phyloP scores from a whole-genome alignment of 176 grass and related monocot genomes.

The Bothriochloa decipiens region DNA sequence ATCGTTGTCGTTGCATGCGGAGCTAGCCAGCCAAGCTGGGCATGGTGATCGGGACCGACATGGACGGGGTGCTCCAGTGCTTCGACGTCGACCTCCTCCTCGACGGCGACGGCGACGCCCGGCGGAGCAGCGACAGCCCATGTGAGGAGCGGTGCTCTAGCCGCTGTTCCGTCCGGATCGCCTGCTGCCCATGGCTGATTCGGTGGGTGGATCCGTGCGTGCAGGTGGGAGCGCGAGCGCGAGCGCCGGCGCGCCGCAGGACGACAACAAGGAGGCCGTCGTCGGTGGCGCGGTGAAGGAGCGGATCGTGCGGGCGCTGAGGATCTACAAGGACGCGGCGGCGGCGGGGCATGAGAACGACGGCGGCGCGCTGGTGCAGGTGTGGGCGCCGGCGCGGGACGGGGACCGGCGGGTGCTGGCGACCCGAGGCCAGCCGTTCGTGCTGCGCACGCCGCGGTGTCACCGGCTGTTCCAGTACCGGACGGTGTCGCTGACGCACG shows the following conservation, averaged over 20 bases:
- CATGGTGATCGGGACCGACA: slow-evolving; percentile 39
- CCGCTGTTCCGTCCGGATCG: neutral
- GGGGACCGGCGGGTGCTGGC: slow-evolving; percentile 71
- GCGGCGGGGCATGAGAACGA: neutral
- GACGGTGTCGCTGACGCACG: slow-evolving; percentile 64
- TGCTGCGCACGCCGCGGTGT: slow-evolving; percentile 58
- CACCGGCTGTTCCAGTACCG: slow-evolving; percentile 77
- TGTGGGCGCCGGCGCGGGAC: slow-evolving; percentile 78
- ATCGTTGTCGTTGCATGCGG: neutral
- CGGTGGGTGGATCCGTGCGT: neutral
- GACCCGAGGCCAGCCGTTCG: slow-evolving; percentile 82
- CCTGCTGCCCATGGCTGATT: neutral
- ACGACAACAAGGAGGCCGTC: neutral
- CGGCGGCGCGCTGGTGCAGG: slow-evolving; percentile 68
- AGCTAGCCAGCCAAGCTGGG: neutral
- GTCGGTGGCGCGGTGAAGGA: slow-evolving; percentile 56
- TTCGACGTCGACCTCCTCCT: slow-evolving; percentile 45
- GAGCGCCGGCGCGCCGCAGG: neutral
- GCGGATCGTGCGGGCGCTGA: slow-evolving; percentile 76
- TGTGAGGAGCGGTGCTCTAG: neutral
- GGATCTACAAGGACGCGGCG: slow-evolving; percentile 66
- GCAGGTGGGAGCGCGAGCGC: neutral
- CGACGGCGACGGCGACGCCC: neutral
- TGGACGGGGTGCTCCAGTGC: slow-evolving; percentile 11
- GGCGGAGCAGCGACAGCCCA: neutral